Base-by-base conservation (phyloP, 2,329 filamentous ascomycete genomes). In the Botrytis pseudocinerea region DNA sequence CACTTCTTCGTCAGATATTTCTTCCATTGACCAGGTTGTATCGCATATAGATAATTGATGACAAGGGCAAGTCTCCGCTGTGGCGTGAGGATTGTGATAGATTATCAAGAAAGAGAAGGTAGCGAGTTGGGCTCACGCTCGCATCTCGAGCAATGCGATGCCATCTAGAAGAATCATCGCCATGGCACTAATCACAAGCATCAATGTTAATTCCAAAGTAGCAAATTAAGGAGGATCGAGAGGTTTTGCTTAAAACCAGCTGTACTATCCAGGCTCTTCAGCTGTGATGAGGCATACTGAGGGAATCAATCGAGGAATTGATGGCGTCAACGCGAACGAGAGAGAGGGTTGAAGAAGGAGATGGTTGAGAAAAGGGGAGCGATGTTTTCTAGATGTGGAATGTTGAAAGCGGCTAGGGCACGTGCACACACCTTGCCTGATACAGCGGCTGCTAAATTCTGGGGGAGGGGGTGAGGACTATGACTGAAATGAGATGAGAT, bases 181-280 rank as follows among this genome's bases (percentile, higher is more conserved):
- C 10, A 51, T 66, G 6, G 10, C 48, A 54, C 22, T n/a, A 54
- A 4, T n/a, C 22, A 54, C 18, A 54, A 68, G 28, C 10, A 68
- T 68, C 46, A 42, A 68, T 35, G 40, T 68, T n/a, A 42, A 68
- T 35, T 68, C 64, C 44, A 68, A 10, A 68, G 44, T 68, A 54
- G 25, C 44, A 57, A n/a, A 68, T 42, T 12, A 9, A 42, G 40
- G 12, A 42, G 14, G 40, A 14, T 68, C 44, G 64, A 68, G 28
- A 4, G 64, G 9, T 54, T 48, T 68, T 28, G 25, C 25, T 22
- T 68, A 5, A 68, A 68, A 68, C 44, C 48, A n/a, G 28, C 44
- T 9, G 25, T 54, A 54, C 44, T 40, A 54, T 57, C 46, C 57
- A 68, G 44, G 64, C 64, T 68, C 8, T 68, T 68, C n/a, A 68